These are phyloP conservation scores for Lentinus brumalis DNA, from an alignment of 768 basidiomycete species.

Conservation along the genomic window DNA sequence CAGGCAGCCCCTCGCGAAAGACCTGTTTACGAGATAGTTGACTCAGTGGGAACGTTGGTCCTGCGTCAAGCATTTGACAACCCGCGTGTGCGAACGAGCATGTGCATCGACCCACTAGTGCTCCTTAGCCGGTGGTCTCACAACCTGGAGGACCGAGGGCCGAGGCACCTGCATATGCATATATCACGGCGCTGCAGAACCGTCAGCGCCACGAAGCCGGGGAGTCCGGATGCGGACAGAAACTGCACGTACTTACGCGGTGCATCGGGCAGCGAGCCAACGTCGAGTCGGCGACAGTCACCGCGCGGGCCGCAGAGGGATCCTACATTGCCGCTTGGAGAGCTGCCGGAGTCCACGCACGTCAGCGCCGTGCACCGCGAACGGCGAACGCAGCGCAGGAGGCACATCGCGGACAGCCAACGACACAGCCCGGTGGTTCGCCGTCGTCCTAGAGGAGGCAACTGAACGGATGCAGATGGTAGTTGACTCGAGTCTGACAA, in stretches of 20 bases:
- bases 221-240: neutral
- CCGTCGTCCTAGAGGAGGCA: neutral
- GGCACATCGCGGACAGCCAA: constrained; percentile 10
- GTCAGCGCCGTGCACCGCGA: constrained; percentile 1
- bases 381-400: neutral
- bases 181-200: constrained; percentile 6
- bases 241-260: neutral
- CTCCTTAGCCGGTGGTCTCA: neutral
- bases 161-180: neutral
- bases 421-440: constrained; percentile 5
- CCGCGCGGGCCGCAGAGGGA: neutral
- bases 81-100: neutral
- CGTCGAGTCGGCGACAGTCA: neutral
- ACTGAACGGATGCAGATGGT: neutral
- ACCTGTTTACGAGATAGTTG: constrained; percentile 15
- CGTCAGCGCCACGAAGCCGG: constrained; percentile 10
- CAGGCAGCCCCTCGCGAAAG: neutral
- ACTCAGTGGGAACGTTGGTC: constrained; percentile 2
- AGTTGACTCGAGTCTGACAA: neutral
- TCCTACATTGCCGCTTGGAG: neutral
- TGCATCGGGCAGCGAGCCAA: neutral
- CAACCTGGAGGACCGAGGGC: neutral
- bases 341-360: neutral
- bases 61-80: neutral
- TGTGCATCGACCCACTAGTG: no score